These are phyloP conservation scores for Candida schatavii DNA, from an alignment of 805 yeast genomes.

Conservation along the genomic window DNA sequence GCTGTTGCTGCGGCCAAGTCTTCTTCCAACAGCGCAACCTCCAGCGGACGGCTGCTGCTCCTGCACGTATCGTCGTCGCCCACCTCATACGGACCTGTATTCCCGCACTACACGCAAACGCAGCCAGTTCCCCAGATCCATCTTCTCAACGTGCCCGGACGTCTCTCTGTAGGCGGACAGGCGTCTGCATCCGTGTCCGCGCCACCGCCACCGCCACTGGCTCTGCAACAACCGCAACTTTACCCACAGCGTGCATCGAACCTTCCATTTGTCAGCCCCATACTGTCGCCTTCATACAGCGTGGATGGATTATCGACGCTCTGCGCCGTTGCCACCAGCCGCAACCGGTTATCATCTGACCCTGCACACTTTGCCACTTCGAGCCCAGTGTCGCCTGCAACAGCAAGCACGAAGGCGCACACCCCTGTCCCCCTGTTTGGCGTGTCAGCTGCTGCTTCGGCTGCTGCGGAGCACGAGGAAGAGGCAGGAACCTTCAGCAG, in stretches of 20 bases:
- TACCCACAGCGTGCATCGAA: not conserved
- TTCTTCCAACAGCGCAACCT: too few relatives aligned
- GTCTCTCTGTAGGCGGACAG: too few relatives aligned
- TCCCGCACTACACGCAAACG: not conserved
- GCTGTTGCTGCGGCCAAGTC: too few relatives aligned
- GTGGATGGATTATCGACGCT: slow-evolving; percentile 7
- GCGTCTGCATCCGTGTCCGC: too few relatives aligned
- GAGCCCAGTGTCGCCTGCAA: slow-evolving; percentile 1
- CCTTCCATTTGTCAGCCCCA: slow-evolving; percentile 3
- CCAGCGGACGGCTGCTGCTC: too few relatives aligned
- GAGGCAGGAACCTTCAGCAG: not conserved
- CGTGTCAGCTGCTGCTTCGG: not conserved
- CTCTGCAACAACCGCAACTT: not conserved
- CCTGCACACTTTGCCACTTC: slow-evolving; percentile 5
- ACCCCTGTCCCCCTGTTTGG: not conserved
- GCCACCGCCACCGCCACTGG: not conserved
- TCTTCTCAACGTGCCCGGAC: not conserved
- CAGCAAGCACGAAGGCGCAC: not conserved
- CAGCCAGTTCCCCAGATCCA: not conserved
- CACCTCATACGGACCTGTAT: too few relatives aligned
- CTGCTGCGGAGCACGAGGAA: not conserved
- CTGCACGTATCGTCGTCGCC: too few relatives aligned
- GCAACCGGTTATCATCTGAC: not conserved
- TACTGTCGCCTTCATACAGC: slow-evolving; percentile 6
- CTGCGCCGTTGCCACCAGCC: slow-evolving; percentile 8